These are phyloP conservation scores for Paraconiothyrium sp. DNA, from an alignment of 2,329 filamentous ascomycete species.

Conservation along the genomic window DNA sequence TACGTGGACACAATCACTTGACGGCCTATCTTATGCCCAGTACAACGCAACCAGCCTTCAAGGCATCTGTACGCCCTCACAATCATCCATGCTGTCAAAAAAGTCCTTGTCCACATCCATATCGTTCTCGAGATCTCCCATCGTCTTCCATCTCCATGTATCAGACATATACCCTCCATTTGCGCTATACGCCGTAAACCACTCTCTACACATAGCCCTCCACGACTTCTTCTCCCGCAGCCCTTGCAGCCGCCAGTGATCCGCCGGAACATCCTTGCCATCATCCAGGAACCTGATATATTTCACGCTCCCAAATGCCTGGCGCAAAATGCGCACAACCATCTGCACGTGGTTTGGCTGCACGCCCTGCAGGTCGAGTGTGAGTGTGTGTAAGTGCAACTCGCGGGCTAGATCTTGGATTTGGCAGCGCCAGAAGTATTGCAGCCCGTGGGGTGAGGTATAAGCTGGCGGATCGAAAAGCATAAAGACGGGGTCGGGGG, in stretches of 20 bases:
- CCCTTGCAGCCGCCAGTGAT: constrained; percentile 17
- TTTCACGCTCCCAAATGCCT: constrained; percentile 30
- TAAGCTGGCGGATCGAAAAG: constrained; percentile 37
- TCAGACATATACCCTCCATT: constrained; percentile 26
- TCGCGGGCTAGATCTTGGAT: constrained; percentile 39
- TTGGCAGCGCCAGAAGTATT: constrained; percentile 45
- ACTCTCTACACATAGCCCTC: constrained; percentile 29
- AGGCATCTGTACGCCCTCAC: background rate
- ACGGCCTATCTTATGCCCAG: background rate
- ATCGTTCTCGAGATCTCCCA: constrained; percentile 21
- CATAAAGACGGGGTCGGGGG: constrained; percentile 37
- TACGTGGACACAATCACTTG: background rate
- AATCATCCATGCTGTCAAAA: constrained; percentile 21
- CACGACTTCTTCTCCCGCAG: constrained; percentile 20
- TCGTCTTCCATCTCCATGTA: constrained; percentile 16
- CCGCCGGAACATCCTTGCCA: constrained; percentile 2
- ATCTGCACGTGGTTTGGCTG: constrained; percentile 31
- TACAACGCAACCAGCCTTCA: background rate
- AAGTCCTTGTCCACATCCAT: constrained; percentile 29
- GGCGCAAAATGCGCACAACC: constrained; percentile 31
- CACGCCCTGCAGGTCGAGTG: constrained; percentile 33
- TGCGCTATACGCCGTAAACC: constrained; percentile 22
- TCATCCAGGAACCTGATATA: constrained; percentile 24
- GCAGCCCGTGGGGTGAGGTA: constrained; percentile 29
- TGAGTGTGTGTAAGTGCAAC: constrained; percentile 33